Evolutionary conservation across 2,329 filamentous ascomycete species (phyloP).

Genomic region (Penicillium polonicum): DNA sequence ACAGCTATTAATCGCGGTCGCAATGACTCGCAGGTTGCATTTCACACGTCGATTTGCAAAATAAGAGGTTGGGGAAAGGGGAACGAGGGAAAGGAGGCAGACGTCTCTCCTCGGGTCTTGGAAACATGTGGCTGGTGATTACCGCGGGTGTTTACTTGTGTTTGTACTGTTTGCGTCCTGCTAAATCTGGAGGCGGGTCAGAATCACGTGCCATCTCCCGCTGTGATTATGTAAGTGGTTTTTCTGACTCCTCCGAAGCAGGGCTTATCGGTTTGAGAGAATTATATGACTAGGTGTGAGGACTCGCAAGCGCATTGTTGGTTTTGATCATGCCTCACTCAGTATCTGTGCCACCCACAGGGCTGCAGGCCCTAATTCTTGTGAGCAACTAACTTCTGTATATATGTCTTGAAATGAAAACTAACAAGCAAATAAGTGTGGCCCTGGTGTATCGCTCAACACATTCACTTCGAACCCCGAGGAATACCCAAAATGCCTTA

Average conservation of each 20-base stretch:
- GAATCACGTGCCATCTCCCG: not conserved
- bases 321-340: slow-evolving; percentile 31
- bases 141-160: slow-evolving; percentile 30
- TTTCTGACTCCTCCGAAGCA: slow-evolving; percentile 5
- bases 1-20: slow-evolving; percentile 22
- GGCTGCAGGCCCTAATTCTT: slow-evolving; percentile 51
- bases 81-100: slow-evolving; percentile 17
- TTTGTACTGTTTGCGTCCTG: slow-evolving; percentile 32
- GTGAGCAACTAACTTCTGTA: slow-evolving; percentile 27
- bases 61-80: slow-evolving; percentile 21
- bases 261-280: slow-evolving; percentile 2
- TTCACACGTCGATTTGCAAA: slow-evolving; percentile 23
- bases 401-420: not conserved
- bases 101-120: slow-evolving; percentile 34
- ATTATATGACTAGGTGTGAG: slow-evolving; percentile 3
- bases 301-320: not conserved
- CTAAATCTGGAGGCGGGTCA: slow-evolving; percentile 27
- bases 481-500: slow-evolving; percentile 41
- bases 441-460: slow-evolving; percentile 49
- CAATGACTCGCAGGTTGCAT: slow-evolving; percentile 34
- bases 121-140: slow-evolving; percentile 45
- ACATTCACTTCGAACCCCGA: slow-evolving; percentile 52
- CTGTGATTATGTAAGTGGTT: not conserved
- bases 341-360: slow-evolving; percentile 55
- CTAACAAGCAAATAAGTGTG: slow-evolving; percentile 13